phyloP scores from a whole-genome alignment of 139 green algal genomes.

The Chlamydomonas schloesseri region DNA sequence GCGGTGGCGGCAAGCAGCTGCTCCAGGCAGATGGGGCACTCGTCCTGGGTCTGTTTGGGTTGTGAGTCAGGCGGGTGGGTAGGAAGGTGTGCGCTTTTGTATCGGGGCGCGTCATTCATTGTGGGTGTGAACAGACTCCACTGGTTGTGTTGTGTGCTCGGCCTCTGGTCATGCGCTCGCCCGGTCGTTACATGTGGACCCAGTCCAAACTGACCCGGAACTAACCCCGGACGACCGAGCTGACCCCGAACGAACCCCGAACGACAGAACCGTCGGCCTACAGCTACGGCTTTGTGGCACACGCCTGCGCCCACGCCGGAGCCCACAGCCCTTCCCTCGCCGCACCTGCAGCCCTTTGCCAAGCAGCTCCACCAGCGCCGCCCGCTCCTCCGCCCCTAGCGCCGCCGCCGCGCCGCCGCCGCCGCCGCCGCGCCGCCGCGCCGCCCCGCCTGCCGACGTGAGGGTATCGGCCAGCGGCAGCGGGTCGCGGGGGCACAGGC shows the following conservation, averaged over 20 bases:
- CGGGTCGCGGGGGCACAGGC: constrained; percentile 10
- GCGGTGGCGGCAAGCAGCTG: constrained; percentile 45
- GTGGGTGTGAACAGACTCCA: too few species aligned
- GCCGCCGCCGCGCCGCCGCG: constrained; percentile 7
- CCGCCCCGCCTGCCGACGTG: not conserved
- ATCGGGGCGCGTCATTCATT: too few species aligned
- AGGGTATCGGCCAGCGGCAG: not conserved
- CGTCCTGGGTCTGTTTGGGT: constrained; percentile 40
- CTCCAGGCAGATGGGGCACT: constrained; percentile 73
- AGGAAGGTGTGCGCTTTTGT: too few species aligned
- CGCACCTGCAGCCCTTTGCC: constrained; percentile 26
- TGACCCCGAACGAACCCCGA: not conserved
- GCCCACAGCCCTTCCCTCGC: not conserved
- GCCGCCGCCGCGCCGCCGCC: not conserved
- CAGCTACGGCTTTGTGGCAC: too few species aligned
- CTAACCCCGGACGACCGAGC: too few species aligned
- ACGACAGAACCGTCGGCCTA: too few species aligned
- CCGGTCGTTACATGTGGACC: too few species aligned
- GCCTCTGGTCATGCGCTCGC: too few species aligned
- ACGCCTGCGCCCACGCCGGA: not conserved
- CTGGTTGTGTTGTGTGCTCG: too few species aligned
- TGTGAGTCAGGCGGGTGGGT: not conserved
- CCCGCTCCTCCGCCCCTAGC: constrained; percentile 48
- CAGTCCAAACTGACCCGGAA: too few species aligned
- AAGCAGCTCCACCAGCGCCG: constrained; percentile 49